Conservation (phyloP, 2,329 filamentous ascomycete species). For the Fusarium foetens region DNA sequence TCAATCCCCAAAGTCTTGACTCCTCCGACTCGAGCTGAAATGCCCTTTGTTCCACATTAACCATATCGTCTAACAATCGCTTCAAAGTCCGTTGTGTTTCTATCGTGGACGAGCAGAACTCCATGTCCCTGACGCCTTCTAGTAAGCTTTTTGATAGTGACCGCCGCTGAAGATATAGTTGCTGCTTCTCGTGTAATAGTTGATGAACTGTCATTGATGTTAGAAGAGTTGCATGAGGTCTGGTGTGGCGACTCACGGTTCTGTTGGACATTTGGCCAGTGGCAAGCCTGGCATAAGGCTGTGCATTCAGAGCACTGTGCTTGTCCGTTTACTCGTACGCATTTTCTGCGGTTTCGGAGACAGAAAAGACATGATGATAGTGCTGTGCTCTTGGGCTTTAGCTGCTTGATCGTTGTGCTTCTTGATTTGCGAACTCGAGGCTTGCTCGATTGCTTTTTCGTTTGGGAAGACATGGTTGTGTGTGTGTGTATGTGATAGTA, state of each 20-base stretch:
- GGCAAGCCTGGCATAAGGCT: neutral
- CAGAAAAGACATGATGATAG: neutral
- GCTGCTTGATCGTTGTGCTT: neutral
- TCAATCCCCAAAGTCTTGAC: neutral
- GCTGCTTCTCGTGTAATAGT: neutral
- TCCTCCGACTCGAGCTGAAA: neutral
- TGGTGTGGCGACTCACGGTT: neutral
- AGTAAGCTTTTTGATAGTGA: neutral
- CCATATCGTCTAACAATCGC: neutral
- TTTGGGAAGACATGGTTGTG: neutral
- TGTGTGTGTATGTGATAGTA: neutral
- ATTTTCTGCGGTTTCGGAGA: neutral
- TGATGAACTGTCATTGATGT: neutral
- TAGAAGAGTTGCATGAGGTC: accelerated
- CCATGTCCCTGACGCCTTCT: neutral
- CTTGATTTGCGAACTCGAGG: neutral
- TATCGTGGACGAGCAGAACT: neutral
- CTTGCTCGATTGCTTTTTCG: neutral
- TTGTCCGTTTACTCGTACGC: neutral
- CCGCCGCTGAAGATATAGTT: neutral
- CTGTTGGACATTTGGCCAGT: neutral
- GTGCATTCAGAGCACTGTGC: neutral
- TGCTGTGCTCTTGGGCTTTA: neutral
- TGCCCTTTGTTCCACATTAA: neutral
- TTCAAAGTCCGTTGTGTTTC: neutral